phyloP scores from a whole-genome alignment of 1,284 basidiomycete genomes.

The Phylloboletellus chloephorus region DNA sequence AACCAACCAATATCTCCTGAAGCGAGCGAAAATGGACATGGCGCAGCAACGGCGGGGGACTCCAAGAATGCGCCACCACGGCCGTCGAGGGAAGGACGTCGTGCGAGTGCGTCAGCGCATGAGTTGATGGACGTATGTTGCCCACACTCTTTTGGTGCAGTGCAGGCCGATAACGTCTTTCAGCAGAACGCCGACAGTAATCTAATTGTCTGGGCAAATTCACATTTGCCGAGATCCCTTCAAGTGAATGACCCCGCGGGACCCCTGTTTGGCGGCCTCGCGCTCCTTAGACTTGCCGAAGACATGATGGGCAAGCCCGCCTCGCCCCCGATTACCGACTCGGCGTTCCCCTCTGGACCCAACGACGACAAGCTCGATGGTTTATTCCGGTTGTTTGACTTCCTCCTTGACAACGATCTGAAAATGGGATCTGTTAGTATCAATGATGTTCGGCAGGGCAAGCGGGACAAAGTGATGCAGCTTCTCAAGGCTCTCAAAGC shows the following conservation, averaged over 20 bases:
- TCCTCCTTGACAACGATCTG: constrained; percentile 81
- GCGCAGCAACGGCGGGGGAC: constrained; percentile 7
- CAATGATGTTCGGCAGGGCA: constrained; percentile 81
- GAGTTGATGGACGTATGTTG: constrained; percentile 35
- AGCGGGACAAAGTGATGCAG: constrained; percentile 71
- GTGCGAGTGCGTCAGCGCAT: constrained; percentile 34
- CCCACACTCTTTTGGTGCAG: no score
- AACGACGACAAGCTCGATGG: constrained; percentile 82
- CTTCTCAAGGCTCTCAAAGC: constrained; percentile 68
- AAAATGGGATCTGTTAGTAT: constrained; percentile 86
- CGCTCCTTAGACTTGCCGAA: constrained; percentile 71
- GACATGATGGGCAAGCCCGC: constrained; percentile 64
- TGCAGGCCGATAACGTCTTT: background rate
- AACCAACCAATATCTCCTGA: constrained; percentile 33
- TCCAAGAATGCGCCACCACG: constrained; percentile 46
- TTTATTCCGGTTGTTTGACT: constrained; percentile 84
- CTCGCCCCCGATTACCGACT: constrained; percentile 69
- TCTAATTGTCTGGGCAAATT: constrained; percentile 84
- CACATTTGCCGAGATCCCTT: constrained; percentile 63
- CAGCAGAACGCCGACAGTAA: constrained; percentile 38
- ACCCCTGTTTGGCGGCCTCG: constrained; percentile 60
- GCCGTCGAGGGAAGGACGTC: constrained; percentile 57
- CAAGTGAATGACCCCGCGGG: constrained; percentile 53
- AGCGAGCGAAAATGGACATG: constrained; percentile 14
- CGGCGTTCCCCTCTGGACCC: constrained; percentile 64